Conservation (phyloP, 306 rosid genomes). For the Spatholobus suberectus region DNA sequence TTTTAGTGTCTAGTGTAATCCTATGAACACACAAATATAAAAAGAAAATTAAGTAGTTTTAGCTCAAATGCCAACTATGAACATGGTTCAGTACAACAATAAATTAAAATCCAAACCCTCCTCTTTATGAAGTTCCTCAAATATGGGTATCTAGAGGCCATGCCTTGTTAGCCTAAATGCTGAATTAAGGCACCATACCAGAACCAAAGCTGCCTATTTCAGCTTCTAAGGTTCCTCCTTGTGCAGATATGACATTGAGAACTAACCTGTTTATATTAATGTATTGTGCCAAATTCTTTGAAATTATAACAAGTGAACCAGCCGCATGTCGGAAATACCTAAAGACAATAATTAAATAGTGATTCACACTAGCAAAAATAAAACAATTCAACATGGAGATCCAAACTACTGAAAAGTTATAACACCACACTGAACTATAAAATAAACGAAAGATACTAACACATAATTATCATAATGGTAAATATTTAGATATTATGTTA, state of each 20-base stretch:
- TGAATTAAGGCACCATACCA: conserved; percentile 18
- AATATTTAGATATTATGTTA: conserved; percentile 6
- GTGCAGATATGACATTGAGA: conserved; percentile 23
- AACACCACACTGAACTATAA: not conserved
- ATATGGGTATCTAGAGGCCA: not conserved
- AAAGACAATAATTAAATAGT: conserved; percentile 34
- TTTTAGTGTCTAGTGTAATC: conserved; percentile 1
- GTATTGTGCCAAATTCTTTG: conserved; percentile 89
- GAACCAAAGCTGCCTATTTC: not conserved
- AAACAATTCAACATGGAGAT: conserved; percentile 18
- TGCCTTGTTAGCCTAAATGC: conserved; percentile 25
- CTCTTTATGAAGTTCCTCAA: conserved; percentile 12
- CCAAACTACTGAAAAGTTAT: conserved; percentile 27
- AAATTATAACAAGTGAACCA: conserved; percentile 80
- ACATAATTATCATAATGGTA: not conserved
- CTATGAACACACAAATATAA: not conserved
- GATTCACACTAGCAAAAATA: conserved; percentile 13
- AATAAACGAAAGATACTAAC: conserved; percentile 6
- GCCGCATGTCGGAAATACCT: conserved; percentile 98
- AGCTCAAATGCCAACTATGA: not conserved
- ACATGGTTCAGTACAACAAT: conserved; percentile 10
- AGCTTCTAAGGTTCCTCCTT: conserved; percentile 7
- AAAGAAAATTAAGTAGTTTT: not conserved
- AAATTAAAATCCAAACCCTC: not conserved
- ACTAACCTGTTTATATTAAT: conserved; percentile 91